Base-by-base conservation (phyloP, 352 stramenopile genomes). In the Globisporangium splendens region DNA sequence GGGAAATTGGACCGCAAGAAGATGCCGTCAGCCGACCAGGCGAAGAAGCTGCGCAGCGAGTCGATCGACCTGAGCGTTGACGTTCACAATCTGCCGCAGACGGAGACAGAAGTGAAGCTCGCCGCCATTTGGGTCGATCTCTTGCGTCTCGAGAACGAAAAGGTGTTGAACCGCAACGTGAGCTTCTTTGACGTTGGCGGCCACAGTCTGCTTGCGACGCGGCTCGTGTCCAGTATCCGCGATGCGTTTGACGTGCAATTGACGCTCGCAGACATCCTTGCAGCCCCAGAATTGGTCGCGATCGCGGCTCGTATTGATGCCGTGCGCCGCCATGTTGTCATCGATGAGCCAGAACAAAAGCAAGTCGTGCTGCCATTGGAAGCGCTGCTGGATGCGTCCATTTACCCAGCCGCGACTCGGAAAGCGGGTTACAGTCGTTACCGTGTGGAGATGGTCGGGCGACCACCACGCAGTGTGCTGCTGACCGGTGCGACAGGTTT, bases 401-500 rank as follows among this genome's bases (percentile, higher is more conserved):
- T 91, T 48, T 91, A 89, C 56, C 82, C 79, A 8, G 82, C 82
- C 21, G 70, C 82, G 20, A 91, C 82, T 11, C 72, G 79, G 10
- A 90, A 91, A 47, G 69, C 72, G 31, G 79, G 82, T 11, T 90
- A 90, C 70, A 90, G 79, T 80, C 82, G 82, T 33, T 91, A 82
- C 65, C 82, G 82, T 46, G 78, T 90, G 10, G 82, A 91, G 61
- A 90, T 91, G 79, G 78, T 85, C 6, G 67, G 72, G 20, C 70
- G 76, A 42, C 80, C 78, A 33, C 85, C 91, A 35, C 86, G 78
- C 24, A 89, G 79, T 50, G 55, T 97, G 18, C 88, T 98, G 28
- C 63, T 98, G 53, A 98, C 91, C 2, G 91, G 91, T 24, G 88
- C 74, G n/a, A 98, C 91, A 15, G 91, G 91, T 14, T 98, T 96